A percentile compares a stretch with the other conserved stretches of the same genome.
Conservation (phyloP, 345 rosid species). For the Brassica juncea region DNA sequence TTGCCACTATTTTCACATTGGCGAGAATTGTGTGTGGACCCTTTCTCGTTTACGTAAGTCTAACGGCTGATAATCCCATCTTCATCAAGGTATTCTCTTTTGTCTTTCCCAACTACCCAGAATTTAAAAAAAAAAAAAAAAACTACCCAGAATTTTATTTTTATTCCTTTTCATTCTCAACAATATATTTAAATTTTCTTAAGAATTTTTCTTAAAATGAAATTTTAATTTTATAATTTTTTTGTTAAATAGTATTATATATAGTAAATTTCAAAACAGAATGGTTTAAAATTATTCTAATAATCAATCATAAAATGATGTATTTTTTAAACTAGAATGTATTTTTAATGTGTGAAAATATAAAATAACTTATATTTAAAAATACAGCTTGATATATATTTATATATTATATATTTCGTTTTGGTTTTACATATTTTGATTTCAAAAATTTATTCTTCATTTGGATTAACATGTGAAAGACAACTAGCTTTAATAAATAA, state of each 20-base stretch:
- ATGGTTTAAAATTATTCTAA: background rate
- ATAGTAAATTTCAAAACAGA: background rate
- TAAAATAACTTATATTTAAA: background rate
- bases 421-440: background rate
- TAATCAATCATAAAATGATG: background rate
- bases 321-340: background rate
- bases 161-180: background rate
- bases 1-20: conserved; percentile 39
- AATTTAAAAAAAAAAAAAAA: too few species aligned
- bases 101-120: background rate
- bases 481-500: background rate
- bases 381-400: background rate
- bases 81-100: conserved; percentile 37
- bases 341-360: background rate
- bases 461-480: background rate
- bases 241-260: background rate
- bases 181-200: background rate
- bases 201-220: background rate
- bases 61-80: conserved; percentile 39
- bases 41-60: conserved; percentile 35
- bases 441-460: background rate
- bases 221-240: too few species aligned
- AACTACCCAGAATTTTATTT: background rate
- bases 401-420: background rate
- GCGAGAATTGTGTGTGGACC: conserved; percentile 47